Evolutionary conservation across 2,329 filamentous ascomycete species (phyloP), one percentile per base, ranked within the genome.

Genomic region (Hortaea sp.): DNA sequence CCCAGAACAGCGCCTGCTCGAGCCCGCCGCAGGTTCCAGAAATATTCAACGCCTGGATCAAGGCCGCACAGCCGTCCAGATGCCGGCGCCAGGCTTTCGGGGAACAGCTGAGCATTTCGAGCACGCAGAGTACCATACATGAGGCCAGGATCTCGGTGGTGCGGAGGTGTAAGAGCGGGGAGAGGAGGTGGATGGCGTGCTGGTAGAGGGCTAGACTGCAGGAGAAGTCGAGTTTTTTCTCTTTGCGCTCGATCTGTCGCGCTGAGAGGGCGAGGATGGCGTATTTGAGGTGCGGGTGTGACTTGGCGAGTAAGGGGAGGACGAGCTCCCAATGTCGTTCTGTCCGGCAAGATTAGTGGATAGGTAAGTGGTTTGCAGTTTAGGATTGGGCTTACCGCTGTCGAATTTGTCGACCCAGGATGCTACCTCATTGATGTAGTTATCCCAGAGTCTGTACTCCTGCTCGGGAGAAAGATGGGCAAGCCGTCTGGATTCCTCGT

Each of bases 331-430:
- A 79, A 39, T 71, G 69, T 9, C 71, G 70, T 10, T 71, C 63
- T 35, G 32, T 35, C n/a, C 2, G 20, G 20, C 2, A 4, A 35
- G 4, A 4, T 35, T n/a, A 35, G 32, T 4, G 4, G 4, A 20
- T 20, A 4, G 20, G 20, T 4, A 20, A 20, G 20, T 2, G 20
- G 20, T 20, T 20, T 4, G 2, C 20, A 20, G 20, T 20, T 2
- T 20, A 20, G 20, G 3, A 35, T 35, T 4, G n/a, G 32, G 2
- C 32, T 2, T n/a, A 35, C 32, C 32, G 29, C 67, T 65, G 48
- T 79, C 76, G 43, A 78, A 77, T 59, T 77, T 79, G 53, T 79
- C 76, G 3, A 79, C 69, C 73, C 74, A 77, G 20, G 71, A 71
- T 3, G 74, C 74, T 37, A 76, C 70, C 46, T 77, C 69, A 1